Evolutionary conservation across 2,329 filamentous ascomycete species (phyloP).

Genomic region (Clarireedia hainanense): DNA sequence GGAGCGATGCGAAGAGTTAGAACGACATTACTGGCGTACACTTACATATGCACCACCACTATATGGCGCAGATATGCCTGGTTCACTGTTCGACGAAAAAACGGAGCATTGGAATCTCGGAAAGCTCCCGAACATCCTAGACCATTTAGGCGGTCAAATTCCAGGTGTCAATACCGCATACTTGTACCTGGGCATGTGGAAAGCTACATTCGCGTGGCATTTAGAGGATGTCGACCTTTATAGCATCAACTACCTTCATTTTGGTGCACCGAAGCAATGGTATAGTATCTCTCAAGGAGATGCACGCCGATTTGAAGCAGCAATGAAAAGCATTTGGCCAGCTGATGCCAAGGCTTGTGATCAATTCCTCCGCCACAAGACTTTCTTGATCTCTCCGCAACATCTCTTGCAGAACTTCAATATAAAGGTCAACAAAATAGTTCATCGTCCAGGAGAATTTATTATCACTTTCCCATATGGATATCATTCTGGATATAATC

Average conservation of each 20-base stretch:
- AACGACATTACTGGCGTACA: slow-evolving; percentile 95
- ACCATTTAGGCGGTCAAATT: slow-evolving; percentile 90
- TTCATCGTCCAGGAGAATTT: slow-evolving; percentile 95
- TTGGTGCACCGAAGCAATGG: slow-evolving; percentile 98
- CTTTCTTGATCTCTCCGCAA: slow-evolving; percentile 88
- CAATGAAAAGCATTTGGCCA: slow-evolving; percentile 94
- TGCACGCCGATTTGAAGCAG: slow-evolving; percentile 82
- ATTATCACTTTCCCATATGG: slow-evolving; percentile 98
- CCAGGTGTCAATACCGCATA: slow-evolving; percentile 98
- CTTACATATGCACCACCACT: slow-evolving; percentile 90
- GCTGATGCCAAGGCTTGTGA: slow-evolving; percentile 91
- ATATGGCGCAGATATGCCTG: slow-evolving; percentile 94
- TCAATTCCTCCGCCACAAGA: slow-evolving; percentile 96
- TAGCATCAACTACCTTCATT: slow-evolving; percentile 99
- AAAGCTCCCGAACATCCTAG: slow-evolving; percentile 85
- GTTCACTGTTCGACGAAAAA: slow-evolving; percentile 83
- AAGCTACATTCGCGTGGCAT: slow-evolving; percentile 98
- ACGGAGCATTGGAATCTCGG: slow-evolving; percentile 89
- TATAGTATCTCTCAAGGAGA: slow-evolving; percentile 98
- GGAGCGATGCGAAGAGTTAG: slow-evolving; percentile 88
- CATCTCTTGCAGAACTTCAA: slow-evolving; percentile 81
- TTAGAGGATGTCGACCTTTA: slow-evolving; percentile 97
- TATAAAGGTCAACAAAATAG: slow-evolving; percentile 92
- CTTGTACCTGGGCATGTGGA: slow-evolving; percentile 98
- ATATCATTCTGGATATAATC: slow-evolving; percentile 95